Evolutionary conservation across 2,329 filamentous ascomycete genomes (phyloP), one percentile per base, ranked within the genome.

Genomic region (Sclerotiophoma versabilis): DNA sequence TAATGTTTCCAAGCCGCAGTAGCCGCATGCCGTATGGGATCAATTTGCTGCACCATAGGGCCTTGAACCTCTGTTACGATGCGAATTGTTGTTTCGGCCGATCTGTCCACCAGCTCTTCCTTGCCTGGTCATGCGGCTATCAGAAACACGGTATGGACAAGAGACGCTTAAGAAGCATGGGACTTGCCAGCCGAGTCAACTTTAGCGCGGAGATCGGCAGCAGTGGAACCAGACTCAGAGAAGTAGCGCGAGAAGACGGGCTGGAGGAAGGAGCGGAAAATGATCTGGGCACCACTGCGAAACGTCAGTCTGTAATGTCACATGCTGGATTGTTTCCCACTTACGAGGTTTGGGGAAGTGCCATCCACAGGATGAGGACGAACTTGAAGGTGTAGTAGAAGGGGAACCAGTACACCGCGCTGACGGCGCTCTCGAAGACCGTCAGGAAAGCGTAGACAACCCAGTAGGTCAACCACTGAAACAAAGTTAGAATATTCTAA

Each of bases 301-400:
- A 15, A 9, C 55, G 54, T 69, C 41, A 63, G 60, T 19, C 47
- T 27, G 22, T 26, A 22, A 14, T 7, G 22, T 3, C 11, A 20
- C 2, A 15, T 10, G 22, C 22, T 43, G 4, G 5, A 27, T 4
- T 7, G 6, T 4, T 22, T 15, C 30, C 5, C 17, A 81, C 89
- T 76, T 88, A 97, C 93, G 84, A 83, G 83, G 96, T 97, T 78
- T 91, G 85, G 77, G 95, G 95, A 72, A 99, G 92, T 69, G 93
- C 88, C 81, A 99, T 92, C 95, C 95, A 99, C 77, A 99, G 88
- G 71, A 98, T 85, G 77, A 98, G 90, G 75, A 96, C 83, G 76
- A 99, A 97, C 86, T 99, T 99, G 90, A 99, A 98, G 76, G 93
- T 93, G 81, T 91, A 99, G 89, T 99, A 99, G 83, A 99, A 99